Evolutionary conservation across 2,329 filamentous ascomycete genomes (phyloP).

Genomic region (Ascochyta clinopodiicola): DNA sequence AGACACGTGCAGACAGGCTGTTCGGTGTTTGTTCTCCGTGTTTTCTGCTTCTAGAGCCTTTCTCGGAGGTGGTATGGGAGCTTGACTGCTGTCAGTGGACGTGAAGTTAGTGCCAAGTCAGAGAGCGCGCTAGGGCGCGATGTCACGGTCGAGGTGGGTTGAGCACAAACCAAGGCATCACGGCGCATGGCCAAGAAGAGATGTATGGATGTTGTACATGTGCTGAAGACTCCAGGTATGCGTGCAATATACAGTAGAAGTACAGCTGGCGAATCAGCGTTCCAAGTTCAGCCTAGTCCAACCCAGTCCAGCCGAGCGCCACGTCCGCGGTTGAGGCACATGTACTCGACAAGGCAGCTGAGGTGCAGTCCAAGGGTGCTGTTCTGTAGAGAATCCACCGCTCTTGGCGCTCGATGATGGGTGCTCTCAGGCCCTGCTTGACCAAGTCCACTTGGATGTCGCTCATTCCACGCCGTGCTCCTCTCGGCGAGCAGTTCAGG

Average conservation of each 20-base stretch:
- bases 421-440: no score
- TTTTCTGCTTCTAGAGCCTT: no score
- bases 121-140: background rate
- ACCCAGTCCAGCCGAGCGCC: background rate
- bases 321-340: no score
- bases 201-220: background rate
- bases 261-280: slow-evolving; percentile 4
- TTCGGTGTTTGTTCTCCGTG: no score
- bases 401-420: no score
- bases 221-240: background rate
- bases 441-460: background rate
- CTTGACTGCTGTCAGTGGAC: background rate
- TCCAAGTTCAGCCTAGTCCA: background rate
- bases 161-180: no score
- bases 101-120: background rate
- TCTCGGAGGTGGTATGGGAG: no score
- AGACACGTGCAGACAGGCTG: background rate
- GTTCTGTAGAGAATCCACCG: no score
- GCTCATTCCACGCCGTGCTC: background rate
- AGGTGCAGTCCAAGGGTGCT: no score
- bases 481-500: background rate
- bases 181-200: no score
- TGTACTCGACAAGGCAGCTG: no score
- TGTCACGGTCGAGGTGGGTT: background rate
- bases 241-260: slow-evolving; percentile 19